Percentiles rank a stretch among this genome's conserved stretches.
phyloP scores from a whole-genome alignment of 345 rosid genomes.

The Theobroma cacao region DNA sequence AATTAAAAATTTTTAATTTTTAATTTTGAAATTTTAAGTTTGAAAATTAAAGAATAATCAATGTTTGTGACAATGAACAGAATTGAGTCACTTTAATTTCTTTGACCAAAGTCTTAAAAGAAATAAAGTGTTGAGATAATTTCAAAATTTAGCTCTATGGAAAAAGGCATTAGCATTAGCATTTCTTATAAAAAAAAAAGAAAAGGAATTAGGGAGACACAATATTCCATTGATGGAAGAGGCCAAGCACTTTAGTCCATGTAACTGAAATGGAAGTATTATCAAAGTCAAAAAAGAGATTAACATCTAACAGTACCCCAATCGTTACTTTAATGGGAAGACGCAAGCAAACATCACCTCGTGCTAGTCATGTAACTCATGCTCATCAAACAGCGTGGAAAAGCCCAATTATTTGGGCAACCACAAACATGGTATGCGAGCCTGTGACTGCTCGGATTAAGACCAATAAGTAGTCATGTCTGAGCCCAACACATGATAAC shows the following conservation, averaged over 20 bases:
- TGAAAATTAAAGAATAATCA: too few species aligned
- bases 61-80: too few species aligned
- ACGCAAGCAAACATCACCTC: not conserved
- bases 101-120: too few species aligned
- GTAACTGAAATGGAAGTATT: not conserved
- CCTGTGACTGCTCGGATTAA: not conserved
- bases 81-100: too few species aligned
- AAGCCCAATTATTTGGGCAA: not conserved
- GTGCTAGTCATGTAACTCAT: not conserved
- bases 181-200: not conserved
- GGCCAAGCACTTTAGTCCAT: not conserved
- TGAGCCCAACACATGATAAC: not conserved
- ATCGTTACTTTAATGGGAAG: not conserved
- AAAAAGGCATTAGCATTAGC: too few species aligned
- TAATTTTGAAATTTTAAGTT: too few species aligned
- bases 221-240: not conserved
- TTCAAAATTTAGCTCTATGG: too few species aligned
- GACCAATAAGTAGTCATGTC: not conserved
- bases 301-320: not conserved
- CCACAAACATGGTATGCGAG: not conserved
- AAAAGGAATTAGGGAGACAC: not conserved
- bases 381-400: not conserved
- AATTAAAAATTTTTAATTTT: not conserved
- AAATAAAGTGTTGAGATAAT: too few species aligned
- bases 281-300: not conserved